Conservation (phyloP, 2,329 filamentous ascomycete species). For the Claviceps capensis region DNA sequence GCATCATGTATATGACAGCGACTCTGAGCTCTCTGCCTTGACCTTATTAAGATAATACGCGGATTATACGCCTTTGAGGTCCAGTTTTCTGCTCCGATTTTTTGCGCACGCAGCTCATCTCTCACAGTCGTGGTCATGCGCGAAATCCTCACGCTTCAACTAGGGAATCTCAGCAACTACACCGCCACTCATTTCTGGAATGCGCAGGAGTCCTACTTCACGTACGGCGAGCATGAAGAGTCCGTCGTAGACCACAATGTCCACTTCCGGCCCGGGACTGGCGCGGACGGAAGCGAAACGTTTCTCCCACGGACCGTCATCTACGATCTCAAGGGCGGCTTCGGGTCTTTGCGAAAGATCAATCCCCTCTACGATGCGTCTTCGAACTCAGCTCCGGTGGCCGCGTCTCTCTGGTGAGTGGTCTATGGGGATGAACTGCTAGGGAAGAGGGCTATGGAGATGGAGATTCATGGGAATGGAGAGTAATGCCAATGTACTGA, state of each 20-base stretch:
- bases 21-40: no score
- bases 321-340: slow-evolving; percentile 89
- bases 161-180: slow-evolving; percentile 88
- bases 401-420: slow-evolving; percentile 22
- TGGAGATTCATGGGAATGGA: background rate
- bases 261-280: slow-evolving; percentile 75
- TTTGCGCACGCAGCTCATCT: background rate
- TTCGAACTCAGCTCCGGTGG: slow-evolving; percentile 14
- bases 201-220: slow-evolving; percentile 95
- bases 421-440: background rate
- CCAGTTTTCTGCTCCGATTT: background rate
- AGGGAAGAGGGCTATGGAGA: background rate
- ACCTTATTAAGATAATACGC: no score
- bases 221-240: slow-evolving; percentile 46
- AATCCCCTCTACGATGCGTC: slow-evolving; percentile 69
- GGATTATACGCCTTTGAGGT: background rate
- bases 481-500: background rate
- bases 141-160: slow-evolving; percentile 87
- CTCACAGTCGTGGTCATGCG: slow-evolving; percentile 46
- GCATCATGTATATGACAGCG: no score
- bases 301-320: slow-evolving; percentile 85
- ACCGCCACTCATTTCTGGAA: slow-evolving; percentile 97
- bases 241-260: slow-evolving; percentile 41
- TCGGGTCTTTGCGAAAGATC: slow-evolving; percentile 75
- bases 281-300: slow-evolving; percentile 74